Evolutionary conservation across 148 eudicot genomes (phyloP), one percentile per base, ranked within the genome.

Genomic region (Hydrangea macrophylla): DNA sequence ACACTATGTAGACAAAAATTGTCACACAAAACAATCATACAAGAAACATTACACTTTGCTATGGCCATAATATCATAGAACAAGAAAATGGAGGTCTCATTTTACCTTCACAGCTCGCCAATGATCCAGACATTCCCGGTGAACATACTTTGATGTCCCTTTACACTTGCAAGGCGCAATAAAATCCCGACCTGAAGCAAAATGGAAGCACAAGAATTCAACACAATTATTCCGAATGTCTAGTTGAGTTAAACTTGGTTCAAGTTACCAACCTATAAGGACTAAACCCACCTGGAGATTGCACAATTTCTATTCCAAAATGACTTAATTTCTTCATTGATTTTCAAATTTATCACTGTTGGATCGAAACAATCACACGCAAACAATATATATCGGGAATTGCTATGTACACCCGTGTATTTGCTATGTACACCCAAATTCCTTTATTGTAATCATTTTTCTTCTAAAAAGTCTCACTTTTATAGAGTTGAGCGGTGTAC

Each of bases 111-210:
- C 87, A 73, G 98, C 80, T 45, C 98, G 95, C 98, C 98, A 93
- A 48, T 93, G 98, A 80, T 93, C 95, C 77, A 93, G 76, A 79
- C 98, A 93, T 67, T 90, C 95, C 66, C 98, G 77, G 62, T 93
- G 98, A 60, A 93, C 96, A 75, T 76, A 93, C 79, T 90, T 93
- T 50, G 98, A 81, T 30, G 98, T 90, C 44, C 98, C 98, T 82
- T 86, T 93, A 74, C 98, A 93, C 78, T 86, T 93, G 84, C 98
- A 93, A 17, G 98, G 98, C 55, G 98, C 90, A 79, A 93, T 93
- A 79, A 93, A 93, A 72, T 93, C 98, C 70, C 98, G 83, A 64
- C 98, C 98, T 93, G 88, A 67, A 64, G 62, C 32, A 51, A 70
- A 25, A 10, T 12, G 17, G 39, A 30, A 67, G 36, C 25, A 30